phyloP scores from a whole-genome alignment of 2,329 filamentous ascomycete species.

The Tricladium varicosporioides region DNA sequence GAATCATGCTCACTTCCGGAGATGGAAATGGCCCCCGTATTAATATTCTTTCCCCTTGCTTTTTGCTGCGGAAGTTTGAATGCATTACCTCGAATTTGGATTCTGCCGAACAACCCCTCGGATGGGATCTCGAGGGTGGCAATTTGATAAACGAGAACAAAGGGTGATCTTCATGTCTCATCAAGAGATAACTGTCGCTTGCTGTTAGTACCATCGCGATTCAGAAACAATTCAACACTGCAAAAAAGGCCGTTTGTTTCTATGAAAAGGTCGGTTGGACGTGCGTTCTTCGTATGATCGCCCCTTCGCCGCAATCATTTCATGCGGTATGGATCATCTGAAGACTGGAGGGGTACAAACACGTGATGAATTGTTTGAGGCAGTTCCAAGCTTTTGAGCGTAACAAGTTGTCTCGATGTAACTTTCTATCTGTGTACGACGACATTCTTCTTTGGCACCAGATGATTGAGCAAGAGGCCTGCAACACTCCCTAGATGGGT shows the following conservation, averaged over 20 bases:
- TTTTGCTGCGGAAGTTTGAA: neutral
- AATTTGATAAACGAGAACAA: slow-evolving; percentile 14
- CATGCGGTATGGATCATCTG: slow-evolving; percentile 2
- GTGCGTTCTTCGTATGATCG: slow-evolving; percentile 14
- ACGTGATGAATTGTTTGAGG: neutral
- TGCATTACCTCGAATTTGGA: neutral
- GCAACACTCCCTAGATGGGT: too few relatives aligned
- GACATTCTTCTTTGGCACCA: too few relatives aligned
- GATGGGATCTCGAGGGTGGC: slow-evolving; percentile 6
- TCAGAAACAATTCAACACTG: slow-evolving; percentile 10
- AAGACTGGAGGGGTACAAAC: neutral
- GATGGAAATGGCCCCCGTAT: neutral
- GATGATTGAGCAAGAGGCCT: too few relatives aligned
- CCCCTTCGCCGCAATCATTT: slow-evolving; percentile 11
- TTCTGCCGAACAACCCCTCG: slow-evolving; percentile 6
- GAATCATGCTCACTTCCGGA: neutral
- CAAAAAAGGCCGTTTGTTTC: slow-evolving; percentile 12
- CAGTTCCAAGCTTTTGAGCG: too few relatives aligned
- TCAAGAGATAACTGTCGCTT: neutral
- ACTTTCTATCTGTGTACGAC: too few relatives aligned
- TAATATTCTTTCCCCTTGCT: neutral
- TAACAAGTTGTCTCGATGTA: too few relatives aligned
- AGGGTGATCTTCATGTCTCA: slow-evolving; percentile 9
- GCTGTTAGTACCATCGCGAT: neutral
- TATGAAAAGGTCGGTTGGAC: slow-evolving; percentile 14